These are phyloP conservation scores for Bonia amplexicaulis DNA, from an alignment of 176 grass and related monocot species.

Conservation along the genomic window DNA sequence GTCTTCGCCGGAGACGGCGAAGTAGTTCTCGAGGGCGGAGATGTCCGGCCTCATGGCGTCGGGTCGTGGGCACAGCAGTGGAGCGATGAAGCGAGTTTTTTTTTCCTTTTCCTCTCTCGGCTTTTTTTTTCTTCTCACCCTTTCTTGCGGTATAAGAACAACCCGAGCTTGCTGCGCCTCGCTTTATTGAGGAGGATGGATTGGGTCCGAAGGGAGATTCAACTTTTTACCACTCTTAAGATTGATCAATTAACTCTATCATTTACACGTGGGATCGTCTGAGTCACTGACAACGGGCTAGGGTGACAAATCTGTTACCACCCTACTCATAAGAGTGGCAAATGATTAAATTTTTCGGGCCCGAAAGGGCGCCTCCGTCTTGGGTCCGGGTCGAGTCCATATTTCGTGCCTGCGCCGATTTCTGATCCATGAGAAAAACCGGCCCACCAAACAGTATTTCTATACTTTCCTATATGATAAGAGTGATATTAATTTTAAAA, in stretches of 20 bases:
- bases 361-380: background rate
- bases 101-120: too few species aligned
- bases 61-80: slow-evolving; percentile 15
- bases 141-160: slow-evolving; percentile 41
- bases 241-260: too few species aligned
- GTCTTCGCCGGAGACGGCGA: background rate
- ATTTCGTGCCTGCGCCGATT: background rate
- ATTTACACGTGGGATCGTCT: too few species aligned
- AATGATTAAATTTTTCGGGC: too few species aligned
- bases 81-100: slow-evolving; percentile 11
- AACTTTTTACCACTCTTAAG: too few species aligned
- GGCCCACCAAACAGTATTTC: too few species aligned
- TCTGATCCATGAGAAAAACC: background rate
- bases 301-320: too few species aligned
- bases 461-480: too few species aligned
- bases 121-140: background rate
- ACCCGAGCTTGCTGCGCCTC: background rate
- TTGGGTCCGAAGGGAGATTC: background rate
- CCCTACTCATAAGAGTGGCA: too few species aligned
- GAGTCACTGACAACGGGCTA: too few species aligned
- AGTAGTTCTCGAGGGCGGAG: slow-evolving; percentile 55
- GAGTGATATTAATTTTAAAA: too few species aligned
- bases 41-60: slow-evolving; percentile 54
- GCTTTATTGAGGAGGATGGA: background rate
- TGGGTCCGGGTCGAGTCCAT: background rate